Evolutionary conservation across 2,329 filamentous ascomycete genomes (phyloP), one percentile per base, ranked within the genome.

Genomic region (Cryphonectria naterciae): DNA sequence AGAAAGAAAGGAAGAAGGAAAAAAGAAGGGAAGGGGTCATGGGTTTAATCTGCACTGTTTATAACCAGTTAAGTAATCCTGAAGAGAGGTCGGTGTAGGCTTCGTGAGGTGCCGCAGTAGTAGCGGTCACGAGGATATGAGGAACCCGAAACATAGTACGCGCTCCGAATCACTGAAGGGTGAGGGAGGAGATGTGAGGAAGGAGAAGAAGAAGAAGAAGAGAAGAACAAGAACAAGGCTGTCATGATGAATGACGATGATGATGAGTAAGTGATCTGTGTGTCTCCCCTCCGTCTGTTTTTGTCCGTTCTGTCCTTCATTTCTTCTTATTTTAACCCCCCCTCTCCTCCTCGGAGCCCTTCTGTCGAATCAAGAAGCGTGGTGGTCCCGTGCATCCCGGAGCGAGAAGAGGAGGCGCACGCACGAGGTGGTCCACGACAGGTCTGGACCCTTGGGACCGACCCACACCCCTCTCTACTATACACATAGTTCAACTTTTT

Each of bases 381-480:
- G 54, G 28, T 35, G 54, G 54, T 17, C 54, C 52, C 52, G 52
- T 54, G n/a, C 52, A 28, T 54, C 52, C 52, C 25, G 25, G 28
- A 28, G 46, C 46, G 19, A 49, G 15, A 32, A 19, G 28, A 58
- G 25, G 11, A 10, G 35, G 37, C 37, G 37, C 37, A 28, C 54
- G 25, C 54, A 32, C 25, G 52, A 22, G 32, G 62, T 63, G 25
- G 28, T 65, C 68, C 52, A 69, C 66, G 62, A 41, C 62, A 69
- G 46, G 68, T 69, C 68, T 69, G 68, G 68, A 66, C 68, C 41
- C 65, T 64, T 25, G 41, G 15, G 43, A 22, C 22, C 63, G 63
- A 65, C 63, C 63, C 63, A 49, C 63, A 37, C 35, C 63, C 35
- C 25, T 25, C 39, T 49, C 46, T 49, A 28, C 28, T 32, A 32